Evolutionary conservation across 352 stramenopile genomes (phyloP).

Genomic region (Phytophthora kernoviae): DNA sequence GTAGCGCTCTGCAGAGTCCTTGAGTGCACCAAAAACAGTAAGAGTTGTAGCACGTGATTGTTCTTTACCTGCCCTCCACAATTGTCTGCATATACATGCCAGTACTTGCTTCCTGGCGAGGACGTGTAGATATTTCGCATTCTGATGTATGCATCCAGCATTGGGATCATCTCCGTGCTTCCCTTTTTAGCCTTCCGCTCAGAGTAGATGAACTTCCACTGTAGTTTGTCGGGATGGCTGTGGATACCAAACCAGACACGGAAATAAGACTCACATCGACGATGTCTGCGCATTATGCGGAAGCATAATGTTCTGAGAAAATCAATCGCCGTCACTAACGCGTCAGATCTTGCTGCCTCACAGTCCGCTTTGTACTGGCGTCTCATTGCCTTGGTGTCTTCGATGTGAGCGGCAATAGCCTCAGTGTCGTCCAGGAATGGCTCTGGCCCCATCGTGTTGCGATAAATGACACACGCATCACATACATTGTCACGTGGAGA

Average conservation of each 20-base stretch:
- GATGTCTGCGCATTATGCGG: conserved; percentile 3
- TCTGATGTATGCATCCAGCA: conserved; percentile 9
- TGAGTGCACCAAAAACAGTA: conserved; percentile 10
- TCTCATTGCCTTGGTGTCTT: conserved; percentile 8
- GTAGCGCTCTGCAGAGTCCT: neutral
- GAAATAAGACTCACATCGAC: conserved; percentile 10
- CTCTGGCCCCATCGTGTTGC: conserved; percentile 2
- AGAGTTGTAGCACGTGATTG: conserved; percentile 17
- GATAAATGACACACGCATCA: conserved; percentile 20
- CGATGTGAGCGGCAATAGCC: conserved; percentile 3
- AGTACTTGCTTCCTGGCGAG: neutral
- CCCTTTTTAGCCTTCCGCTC: conserved; percentile 14
- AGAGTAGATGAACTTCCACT: conserved; percentile 17
- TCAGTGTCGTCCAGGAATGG: conserved; percentile 10
- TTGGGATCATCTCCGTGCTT: conserved; percentile 19
- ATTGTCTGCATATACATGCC: conserved; percentile 20
- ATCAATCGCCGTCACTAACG: conserved; percentile 14
- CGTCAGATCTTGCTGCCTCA: neutral
- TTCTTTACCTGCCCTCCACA: conserved; percentile 22
- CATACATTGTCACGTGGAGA: conserved; percentile 18
- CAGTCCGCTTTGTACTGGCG: conserved; percentile 5
- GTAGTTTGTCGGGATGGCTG: neutral
- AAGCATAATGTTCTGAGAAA: conserved; percentile 15
- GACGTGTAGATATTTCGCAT: conserved; percentile 4
- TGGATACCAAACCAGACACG: conserved; percentile 18